phyloP scores from a whole-genome alignment of 768 basidiomycete genomes.

The Termitomyces eurrhizus region DNA sequence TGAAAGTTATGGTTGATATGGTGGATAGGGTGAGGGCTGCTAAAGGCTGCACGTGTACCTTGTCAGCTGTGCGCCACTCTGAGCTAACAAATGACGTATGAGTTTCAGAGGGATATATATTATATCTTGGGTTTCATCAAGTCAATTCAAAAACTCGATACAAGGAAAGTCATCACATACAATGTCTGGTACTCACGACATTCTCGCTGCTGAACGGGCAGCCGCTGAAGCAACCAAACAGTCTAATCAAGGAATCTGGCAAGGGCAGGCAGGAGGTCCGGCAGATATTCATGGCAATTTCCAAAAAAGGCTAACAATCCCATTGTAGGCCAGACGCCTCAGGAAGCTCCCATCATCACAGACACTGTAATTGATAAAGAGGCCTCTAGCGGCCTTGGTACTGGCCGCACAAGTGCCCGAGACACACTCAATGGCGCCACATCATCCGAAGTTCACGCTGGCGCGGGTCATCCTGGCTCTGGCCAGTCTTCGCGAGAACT shows the following conservation, averaged over 20 bases:
- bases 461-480: neutral
- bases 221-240: neutral
- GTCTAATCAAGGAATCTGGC: neutral
- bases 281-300: neutral
- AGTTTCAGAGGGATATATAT: neutral
- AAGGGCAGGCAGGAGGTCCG: neutral
- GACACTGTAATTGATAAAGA: neutral
- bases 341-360: neutral
- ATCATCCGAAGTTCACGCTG: neutral
- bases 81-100: neutral
- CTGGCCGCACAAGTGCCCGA: neutral
- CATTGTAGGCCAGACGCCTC: neutral
- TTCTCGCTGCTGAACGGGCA: neutral
- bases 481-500: conserved; percentile 1
- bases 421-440: conserved; percentile 2
- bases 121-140: too few relatives aligned
- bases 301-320: neutral
- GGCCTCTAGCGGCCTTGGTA: too few relatives aligned
- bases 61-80: neutral
- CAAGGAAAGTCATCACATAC: neutral
- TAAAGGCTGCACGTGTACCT: neutral
- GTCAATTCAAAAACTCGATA: neutral
- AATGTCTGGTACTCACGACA: neutral
- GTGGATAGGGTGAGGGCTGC: too few relatives aligned
- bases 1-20: neutral